Evolutionary conservation across 495 filamentous ascomycete genomes (phyloP).

Genomic region (Aspergillus steynii): DNA sequence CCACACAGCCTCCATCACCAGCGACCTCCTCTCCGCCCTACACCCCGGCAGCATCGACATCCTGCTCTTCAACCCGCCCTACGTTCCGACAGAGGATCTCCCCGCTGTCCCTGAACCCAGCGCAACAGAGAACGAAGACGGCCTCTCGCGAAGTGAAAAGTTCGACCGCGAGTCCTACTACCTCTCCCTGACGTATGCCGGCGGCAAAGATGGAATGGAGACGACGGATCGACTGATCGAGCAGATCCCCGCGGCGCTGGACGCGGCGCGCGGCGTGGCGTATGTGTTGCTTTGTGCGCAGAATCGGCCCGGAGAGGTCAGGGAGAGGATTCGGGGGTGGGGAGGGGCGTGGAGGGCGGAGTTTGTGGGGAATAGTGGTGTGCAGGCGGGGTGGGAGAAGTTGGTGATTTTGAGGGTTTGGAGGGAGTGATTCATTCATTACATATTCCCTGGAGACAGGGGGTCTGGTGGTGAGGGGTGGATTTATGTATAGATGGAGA

Average conservation of each 20-base stretch:
- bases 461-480: background rate
- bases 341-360: constrained; percentile 66
- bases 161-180: constrained; percentile 77
- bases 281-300: constrained; percentile 89
- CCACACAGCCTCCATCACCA: constrained; percentile 62
- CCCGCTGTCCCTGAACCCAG: constrained; percentile 47
- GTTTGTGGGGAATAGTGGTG: constrained; percentile 81
- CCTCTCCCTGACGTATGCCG: constrained; percentile 84
- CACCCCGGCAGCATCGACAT: constrained; percentile 66
- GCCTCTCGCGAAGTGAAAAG: constrained; percentile 30
- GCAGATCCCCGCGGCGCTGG: constrained; percentile 62
- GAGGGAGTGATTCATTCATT: constrained; percentile 31
- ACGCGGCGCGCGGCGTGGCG: constrained; percentile 66
- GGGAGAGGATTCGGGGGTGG: constrained; percentile 59
- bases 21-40: constrained; percentile 64
- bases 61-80: constrained; percentile 94
- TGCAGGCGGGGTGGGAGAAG: constrained; percentile 89
- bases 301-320: constrained; percentile 78
- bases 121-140: constrained; percentile 14
- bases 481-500: background rate
- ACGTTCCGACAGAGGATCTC: constrained; percentile 81
- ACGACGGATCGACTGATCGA: constrained; percentile 76
- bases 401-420: constrained; percentile 80
- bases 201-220: constrained; percentile 90
- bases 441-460: no score